These are phyloP conservation scores for Picochlorum sp. DNA, from an alignment of 139 green algal genomes.

Conservation along the genomic window DNA sequence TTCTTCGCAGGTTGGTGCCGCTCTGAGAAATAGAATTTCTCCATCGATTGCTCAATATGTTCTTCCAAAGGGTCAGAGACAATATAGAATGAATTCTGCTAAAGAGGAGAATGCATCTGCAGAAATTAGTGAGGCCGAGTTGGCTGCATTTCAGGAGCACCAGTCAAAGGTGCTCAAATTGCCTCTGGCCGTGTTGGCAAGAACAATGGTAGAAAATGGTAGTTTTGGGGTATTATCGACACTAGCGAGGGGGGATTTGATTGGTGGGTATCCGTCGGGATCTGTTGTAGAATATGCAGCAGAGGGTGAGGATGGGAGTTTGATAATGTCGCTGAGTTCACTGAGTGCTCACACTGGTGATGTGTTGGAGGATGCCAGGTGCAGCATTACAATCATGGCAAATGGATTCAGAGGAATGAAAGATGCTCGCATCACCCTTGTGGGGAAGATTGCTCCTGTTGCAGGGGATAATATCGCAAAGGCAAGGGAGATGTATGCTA, in stretches of 20 bases:
- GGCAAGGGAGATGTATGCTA: slow-evolving; percentile 40
- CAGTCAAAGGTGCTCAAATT: slow-evolving; percentile 35
- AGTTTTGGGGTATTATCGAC: slow-evolving; percentile 53
- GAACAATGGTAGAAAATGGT: slow-evolving; percentile 44
- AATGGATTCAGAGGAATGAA: slow-evolving; percentile 45
- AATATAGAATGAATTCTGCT: too few species aligned
- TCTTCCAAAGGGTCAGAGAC: too few species aligned
- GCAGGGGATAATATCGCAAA: slow-evolving; percentile 23
- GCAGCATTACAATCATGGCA: slow-evolving; percentile 47
- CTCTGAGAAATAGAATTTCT: too few species aligned
- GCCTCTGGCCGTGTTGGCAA: slow-evolving; percentile 43
- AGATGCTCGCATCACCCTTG: slow-evolving; percentile 56
- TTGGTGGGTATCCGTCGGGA: slow-evolving; percentile 46
- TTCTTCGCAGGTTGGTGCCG: too few species aligned
- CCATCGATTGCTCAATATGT: too few species aligned
- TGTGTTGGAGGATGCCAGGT: slow-evolving; percentile 37
- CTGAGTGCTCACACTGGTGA: slow-evolving; percentile 57
- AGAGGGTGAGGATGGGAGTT: slow-evolving; percentile 21
- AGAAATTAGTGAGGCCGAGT: slow-evolving; percentile 18
- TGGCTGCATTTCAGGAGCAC: slow-evolving; percentile 31
- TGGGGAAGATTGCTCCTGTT: slow-evolving; percentile 31
- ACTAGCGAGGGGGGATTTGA: slow-evolving; percentile 5
- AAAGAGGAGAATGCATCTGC: too few species aligned
- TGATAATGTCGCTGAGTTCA: slow-evolving; percentile 50
- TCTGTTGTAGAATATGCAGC: slow-evolving; percentile 32